Percentiles rank a stretch among this genome's conserved stretches.
phyloP scores from a whole-genome alignment of 331 rosid genomes.

The Rosa hybrid region DNA sequence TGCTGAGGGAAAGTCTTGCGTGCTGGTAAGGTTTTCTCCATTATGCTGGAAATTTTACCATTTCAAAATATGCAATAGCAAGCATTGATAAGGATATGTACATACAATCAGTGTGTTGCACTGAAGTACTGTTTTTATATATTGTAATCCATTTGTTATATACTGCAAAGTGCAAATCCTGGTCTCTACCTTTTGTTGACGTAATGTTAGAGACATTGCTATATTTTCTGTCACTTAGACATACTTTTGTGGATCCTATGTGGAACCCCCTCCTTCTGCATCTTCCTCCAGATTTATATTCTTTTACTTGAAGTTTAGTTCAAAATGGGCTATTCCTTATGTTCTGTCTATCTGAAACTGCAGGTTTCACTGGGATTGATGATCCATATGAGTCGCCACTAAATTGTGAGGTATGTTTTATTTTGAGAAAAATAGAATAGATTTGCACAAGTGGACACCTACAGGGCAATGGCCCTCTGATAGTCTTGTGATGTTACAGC shows the following conservation, averaged over 20 bases:
- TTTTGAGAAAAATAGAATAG: not conserved
- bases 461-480: not conserved
- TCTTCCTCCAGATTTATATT: not conserved
- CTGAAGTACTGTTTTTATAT: not conserved
- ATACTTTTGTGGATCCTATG: not conserved
- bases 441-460: not conserved
- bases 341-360: constrained; percentile 10
- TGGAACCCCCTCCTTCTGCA: not conserved
- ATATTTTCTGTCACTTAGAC: not conserved
- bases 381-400: constrained; percentile 53
- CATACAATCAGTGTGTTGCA: not conserved
- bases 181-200: not conserved
- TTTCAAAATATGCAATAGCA: not conserved
- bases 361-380: constrained; percentile 60
- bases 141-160: not conserved
- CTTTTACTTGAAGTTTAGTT: not conserved
- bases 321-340: not conserved
- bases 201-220: not conserved
- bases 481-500: not conserved
- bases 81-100: not conserved
- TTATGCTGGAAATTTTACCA: not conserved
- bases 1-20: not conserved
- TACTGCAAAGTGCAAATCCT: not conserved
- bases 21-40: not conserved
- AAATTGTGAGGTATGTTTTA: constrained; percentile 40